Base-by-base conservation (phyloP, 768 basidiomycete species). In the Tylopilus sp. region DNA sequence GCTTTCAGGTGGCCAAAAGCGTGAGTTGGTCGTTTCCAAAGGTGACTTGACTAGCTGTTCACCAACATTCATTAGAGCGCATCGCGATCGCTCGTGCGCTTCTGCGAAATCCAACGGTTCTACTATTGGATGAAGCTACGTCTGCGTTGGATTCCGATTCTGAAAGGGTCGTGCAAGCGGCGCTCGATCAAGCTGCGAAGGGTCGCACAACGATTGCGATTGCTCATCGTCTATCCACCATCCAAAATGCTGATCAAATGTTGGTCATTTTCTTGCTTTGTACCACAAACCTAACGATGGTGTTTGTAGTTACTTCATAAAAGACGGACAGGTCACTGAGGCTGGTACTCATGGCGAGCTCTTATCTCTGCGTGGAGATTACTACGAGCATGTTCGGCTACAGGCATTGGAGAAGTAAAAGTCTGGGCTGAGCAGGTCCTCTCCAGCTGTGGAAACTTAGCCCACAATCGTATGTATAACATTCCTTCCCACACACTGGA, bases 171-270 rank as follows among this genome's bases (percentile, higher is more conserved):
- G 97, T 99, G 9, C 95, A 98, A 63, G 86, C 81, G 5, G 97
- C 97, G 3, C 78, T 98, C 23, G 97, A 98, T 69, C 80, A 83
- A 63, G 97, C 95, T 6, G 85, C 93, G 3, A 88, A 83, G 71
- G 95, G 94, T 36, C 81, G 95, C 51, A 95, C 95, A 8, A 97
- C 94, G 8, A 87, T 95, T 53, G 89, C 95, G 15, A 95, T 99
- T 55, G 95, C 95, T 3, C 97, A 98, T 71, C 81, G 97, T 49
- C 71, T 99, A 52, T 90, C 88, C 15, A 93, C 91, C 3, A 95
- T 97, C 57, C 92, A 95, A 68, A 90, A 92, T 60, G 91, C 92
- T 13, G 85, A 95, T 67, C 75, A 81, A 68, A 97, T 97, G 85
- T 89, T 67, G 69, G 84, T 72, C 28, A 13, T 28, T 28, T 28